Conservation (phyloP, 2,329 filamentous ascomycete genomes). For the Trichophyton mentagrophytes region DNA sequence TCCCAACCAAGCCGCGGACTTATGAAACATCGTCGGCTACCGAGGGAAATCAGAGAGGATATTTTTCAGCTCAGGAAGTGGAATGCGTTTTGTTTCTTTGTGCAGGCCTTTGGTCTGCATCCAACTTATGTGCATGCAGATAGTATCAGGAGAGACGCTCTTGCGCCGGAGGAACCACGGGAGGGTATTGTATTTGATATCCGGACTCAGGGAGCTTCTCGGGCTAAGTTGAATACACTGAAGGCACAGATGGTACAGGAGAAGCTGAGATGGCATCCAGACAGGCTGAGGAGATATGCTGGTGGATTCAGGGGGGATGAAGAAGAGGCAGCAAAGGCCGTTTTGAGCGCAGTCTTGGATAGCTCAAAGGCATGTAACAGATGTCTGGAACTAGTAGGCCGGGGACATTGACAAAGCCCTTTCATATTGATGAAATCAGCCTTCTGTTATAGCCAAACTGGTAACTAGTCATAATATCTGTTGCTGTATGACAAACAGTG, state of each 20-base stretch:
- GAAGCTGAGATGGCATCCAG: constrained; percentile 13
- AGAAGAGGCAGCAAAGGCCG: constrained; percentile 13
- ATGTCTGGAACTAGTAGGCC: constrained; percentile 1
- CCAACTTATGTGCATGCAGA: not conserved
- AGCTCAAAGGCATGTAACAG: constrained; percentile 8
- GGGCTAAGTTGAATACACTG: constrained; percentile 2
- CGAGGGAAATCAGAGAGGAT: constrained; percentile 3
- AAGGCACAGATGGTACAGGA: constrained; percentile 11
- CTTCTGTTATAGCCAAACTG: too few relatives aligned
- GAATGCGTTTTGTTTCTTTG: constrained; percentile 13
- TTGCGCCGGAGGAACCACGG: not conserved
- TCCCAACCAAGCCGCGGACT: not conserved
- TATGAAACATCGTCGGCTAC: constrained; percentile 1
- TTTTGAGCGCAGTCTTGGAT: constrained; percentile 11
- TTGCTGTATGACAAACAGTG: too few relatives aligned
- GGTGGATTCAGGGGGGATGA: constrained; percentile 1
- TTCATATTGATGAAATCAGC: too few relatives aligned
- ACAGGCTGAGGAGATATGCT: constrained; percentile 2
- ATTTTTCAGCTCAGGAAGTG: constrained; percentile 12
- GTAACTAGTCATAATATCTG: too few relatives aligned
- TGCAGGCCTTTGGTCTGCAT: constrained; percentile 8
- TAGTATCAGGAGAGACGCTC: not conserved
- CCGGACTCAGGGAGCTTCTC: not conserved
- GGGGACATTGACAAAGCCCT: not conserved
- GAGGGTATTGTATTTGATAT: constrained; percentile 9